A percentile compares a stretch with the other conserved stretches of the same genome.
Evolutionary conservation across 495 filamentous ascomycete genomes (phyloP).

Genomic region (Antarctomyces pellizariae): DNA sequence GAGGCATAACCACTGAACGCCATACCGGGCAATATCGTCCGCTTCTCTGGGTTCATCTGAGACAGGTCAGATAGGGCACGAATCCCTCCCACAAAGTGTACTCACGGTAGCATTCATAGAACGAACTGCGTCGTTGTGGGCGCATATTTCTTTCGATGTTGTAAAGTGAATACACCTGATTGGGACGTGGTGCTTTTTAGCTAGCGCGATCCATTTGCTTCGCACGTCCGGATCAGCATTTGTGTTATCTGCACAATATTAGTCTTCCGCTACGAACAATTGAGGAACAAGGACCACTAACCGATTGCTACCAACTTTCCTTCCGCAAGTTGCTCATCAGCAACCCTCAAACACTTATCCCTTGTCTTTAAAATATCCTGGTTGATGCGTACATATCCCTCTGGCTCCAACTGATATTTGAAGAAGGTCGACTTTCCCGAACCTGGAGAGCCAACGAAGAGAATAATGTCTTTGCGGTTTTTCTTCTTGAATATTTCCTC

Average conservation of each 20-base stretch:
- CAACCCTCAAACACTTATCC: conserved; percentile 67
- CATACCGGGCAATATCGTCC: conserved; percentile 46
- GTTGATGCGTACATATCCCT: conserved; percentile 70
- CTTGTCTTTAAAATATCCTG: conserved; percentile 76
- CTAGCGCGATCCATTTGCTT: conserved; percentile 49
- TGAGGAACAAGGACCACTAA: conserved; percentile 20
- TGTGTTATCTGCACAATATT: conserved; percentile 50
- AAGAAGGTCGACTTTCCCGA: conserved; percentile 85
- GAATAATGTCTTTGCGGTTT: conserved; percentile 46
- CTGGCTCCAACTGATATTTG: conserved; percentile 50
- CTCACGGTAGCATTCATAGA: conserved; percentile 35
- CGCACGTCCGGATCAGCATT: conserved; percentile 62
- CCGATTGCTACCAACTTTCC: conserved; percentile 52
- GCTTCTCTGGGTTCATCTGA: conserved; percentile 62
- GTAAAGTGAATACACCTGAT: conserved; percentile 79
- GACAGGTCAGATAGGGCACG: conserved; percentile 1
- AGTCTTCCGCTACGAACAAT: conserved; percentile 1
- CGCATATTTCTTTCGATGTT: conserved; percentile 43
- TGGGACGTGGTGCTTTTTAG: conserved; percentile 40
- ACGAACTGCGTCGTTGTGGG: conserved; percentile 76
- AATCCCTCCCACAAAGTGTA: conserved; percentile 3
- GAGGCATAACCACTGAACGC: conserved; percentile 55
- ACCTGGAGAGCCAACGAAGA: conserved; percentile 74
- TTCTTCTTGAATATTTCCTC: conserved; percentile 30
- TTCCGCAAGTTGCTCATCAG: conserved; percentile 33